These are phyloP conservation scores for Tritrichomonas foetus DNA, from an alignment of 208 protist genomes.

Conservation along the genomic window DNA sequence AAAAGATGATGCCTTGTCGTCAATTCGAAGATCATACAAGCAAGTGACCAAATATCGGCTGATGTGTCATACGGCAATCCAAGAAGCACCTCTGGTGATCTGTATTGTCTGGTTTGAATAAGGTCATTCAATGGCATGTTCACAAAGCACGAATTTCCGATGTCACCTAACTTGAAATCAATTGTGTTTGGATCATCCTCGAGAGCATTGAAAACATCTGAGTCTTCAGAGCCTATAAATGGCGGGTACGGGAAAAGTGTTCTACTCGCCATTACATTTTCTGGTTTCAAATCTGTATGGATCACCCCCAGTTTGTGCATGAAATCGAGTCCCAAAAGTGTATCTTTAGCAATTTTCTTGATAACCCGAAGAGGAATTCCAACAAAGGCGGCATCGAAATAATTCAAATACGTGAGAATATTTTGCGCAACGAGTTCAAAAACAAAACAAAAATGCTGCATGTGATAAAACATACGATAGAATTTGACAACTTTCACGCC, in stretches of 20 bases:
- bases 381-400: slow-evolving; percentile 19
- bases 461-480: neutral
- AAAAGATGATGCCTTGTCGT: slow-evolving; percentile 62
- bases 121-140: neutral
- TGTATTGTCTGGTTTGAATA: slow-evolving; percentile 30
- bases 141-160: slow-evolving; percentile 11
- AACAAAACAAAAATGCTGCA: neutral
- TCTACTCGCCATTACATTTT: slow-evolving; percentile 53
- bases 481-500: neutral
- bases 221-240: neutral
- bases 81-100: neutral
- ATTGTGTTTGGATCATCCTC: neutral
- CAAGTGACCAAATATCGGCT: slow-evolving; percentile 73
- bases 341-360: slow-evolving; percentile 45
- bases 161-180: neutral
- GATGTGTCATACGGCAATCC: slow-evolving; percentile 52
- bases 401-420: neutral
- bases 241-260: neutral
- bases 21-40: slow-evolving; percentile 72
- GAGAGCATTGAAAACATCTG: neutral
- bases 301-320: slow-evolving; percentile 54
- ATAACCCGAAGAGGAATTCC: slow-evolving; percentile 26
- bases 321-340: slow-evolving; percentile 52
- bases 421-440: slow-evolving; percentile 25
- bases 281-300: slow-evolving; percentile 60